Conservation (phyloP, 257 asterid genomes). For the Nicotiana obtusifolia region DNA sequence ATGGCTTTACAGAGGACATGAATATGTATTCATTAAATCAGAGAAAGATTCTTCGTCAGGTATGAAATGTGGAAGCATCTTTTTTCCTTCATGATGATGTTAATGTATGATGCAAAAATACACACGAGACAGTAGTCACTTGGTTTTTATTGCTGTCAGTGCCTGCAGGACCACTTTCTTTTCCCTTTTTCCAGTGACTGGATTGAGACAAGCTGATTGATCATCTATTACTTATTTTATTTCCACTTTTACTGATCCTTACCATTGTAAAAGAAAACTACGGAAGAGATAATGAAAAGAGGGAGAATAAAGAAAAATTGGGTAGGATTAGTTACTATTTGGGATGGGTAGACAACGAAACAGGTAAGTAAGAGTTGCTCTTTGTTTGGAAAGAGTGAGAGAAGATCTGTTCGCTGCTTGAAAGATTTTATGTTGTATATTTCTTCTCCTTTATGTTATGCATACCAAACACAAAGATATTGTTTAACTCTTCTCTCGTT, state of each 20-base stretch:
- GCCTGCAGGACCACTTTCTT: not conserved
- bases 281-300: not conserved
- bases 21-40: conserved; percentile 46
- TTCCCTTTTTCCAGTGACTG: not conserved
- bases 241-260: not conserved
- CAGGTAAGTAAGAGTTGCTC: not conserved
- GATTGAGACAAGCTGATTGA: not conserved
- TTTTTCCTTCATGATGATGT: not conserved
- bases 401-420: not conserved
- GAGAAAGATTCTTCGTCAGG: conserved; percentile 85
- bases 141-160: not conserved
- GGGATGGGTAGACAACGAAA: not conserved
- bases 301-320: not conserved
- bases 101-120: not conserved
- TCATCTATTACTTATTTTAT: not conserved
- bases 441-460: not conserved
- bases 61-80: conserved; percentile 25
- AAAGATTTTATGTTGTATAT: not conserved
- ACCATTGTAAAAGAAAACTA: not conserved
- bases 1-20: conserved; percentile 45
- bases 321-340: not conserved
- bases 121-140: not conserved
- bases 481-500: not conserved
- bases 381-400: not conserved
- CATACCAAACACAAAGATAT: not conserved